Evolutionary conservation across 164 flowering plant species (phyloP), one percentile per base, ranked within the genome.

Genomic region (Stephania yunnanensis): DNA sequence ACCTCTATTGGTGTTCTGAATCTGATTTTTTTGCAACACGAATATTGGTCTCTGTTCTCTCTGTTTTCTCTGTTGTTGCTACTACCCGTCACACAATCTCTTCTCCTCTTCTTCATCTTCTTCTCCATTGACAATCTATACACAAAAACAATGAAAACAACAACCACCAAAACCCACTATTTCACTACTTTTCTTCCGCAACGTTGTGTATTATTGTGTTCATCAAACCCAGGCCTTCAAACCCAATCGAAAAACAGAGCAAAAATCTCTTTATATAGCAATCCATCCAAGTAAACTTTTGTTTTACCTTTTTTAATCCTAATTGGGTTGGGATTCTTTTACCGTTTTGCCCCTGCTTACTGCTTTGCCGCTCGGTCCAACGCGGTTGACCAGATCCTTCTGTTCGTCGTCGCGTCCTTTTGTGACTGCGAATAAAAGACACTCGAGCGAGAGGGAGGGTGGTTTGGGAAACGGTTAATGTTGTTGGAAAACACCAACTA

Each of bases 141-240:
- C 66, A 19, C 55, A 50, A 48, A 8, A 48, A 50, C 55, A 50
- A 11, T 50, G 11, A 50, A 50, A 8, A 3, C 6, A n/a, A 61
- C 4, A 58, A 13, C 15, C 1, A 61, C 36, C 69, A 46, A 67
- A 68, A 30, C 67, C 65, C 74, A 36, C 79, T 74, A 50, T 50
- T 80, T 69, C 75, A 82, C 52, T 50, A 48, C 71, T 66, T 61
- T 58, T 46, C 68, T 73, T 44, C 71, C 75, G 8, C 36, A 19
- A 45, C 55, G 12, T 29, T 42, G 7, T 55, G 73, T 52, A 6
- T 31, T 31, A 46, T 76, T 63, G 8, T 25, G 10, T 22, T 22
- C 31, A 1, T 3, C 55, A 4, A 46, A 29, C 67, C 12, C 15
- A 20, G 45, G 55, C 42, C 50, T 70, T 55, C 64, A 71, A 71